phyloP scores from a whole-genome alignment of 768 basidiomycete genomes.

The Chalciporus piperatus region DNA sequence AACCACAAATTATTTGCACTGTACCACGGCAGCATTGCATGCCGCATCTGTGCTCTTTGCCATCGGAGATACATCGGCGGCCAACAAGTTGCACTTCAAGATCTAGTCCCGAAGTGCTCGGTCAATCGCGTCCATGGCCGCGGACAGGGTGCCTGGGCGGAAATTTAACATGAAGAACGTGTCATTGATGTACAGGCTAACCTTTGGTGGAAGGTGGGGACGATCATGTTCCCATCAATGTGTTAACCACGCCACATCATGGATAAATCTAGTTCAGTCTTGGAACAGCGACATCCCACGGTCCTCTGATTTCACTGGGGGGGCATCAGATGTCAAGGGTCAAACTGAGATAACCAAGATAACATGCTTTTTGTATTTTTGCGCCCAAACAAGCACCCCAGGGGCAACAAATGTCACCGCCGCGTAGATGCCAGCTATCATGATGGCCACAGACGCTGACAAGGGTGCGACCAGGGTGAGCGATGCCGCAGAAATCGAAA shows the following conservation, averaged over 20 bases:
- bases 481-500: conserved; percentile 47
- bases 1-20: conserved; percentile 9
- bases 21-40: neutral
- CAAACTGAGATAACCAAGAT: conserved; percentile 9
- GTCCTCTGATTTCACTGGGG: conserved; percentile 81
- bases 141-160: conserved; percentile 25
- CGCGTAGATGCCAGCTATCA: conserved; percentile 49
- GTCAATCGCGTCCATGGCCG: conserved; percentile 16
- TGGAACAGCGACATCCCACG: conserved; percentile 88
- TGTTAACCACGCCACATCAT: conserved; percentile 22
- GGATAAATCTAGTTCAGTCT: conserved; percentile 48
- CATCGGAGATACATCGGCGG: conserved; percentile 13
- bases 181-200: conserved; percentile 11
- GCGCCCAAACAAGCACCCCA: conserved; percentile 76
- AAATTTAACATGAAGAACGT: conserved; percentile 20
- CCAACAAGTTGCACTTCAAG: neutral
- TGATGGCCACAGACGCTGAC: conserved; percentile 51
- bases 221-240: conserved; percentile 28
- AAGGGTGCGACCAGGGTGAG: conserved; percentile 51
- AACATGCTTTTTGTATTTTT: conserved; percentile 81
- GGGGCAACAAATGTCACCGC: conserved; percentile 74
- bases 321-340: conserved; percentile 11
- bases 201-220: conserved; percentile 24
- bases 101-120: neutral
- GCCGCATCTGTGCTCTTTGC: conserved; percentile 4